A percentile compares a stretch with the other conserved stretches of the same genome.
Conservation (phyloP, 345 rosid genomes). For the Cardamine resedifolia region DNA sequence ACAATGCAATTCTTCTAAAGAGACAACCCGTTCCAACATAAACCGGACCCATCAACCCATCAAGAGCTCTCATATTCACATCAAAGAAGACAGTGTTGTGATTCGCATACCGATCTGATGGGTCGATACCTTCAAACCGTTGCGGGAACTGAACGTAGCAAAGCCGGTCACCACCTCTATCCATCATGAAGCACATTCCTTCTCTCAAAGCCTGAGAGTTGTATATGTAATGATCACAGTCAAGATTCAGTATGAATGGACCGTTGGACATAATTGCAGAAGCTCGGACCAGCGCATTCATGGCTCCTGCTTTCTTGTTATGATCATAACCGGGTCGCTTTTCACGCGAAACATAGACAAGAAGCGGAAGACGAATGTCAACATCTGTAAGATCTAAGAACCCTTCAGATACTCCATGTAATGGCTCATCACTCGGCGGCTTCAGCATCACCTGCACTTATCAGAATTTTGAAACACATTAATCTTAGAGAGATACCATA, state of each 20-base stretch:
- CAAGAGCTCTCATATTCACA: slow-evolving; percentile 98
- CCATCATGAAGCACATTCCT: slow-evolving; percentile 99
- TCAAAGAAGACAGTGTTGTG: slow-evolving; percentile 98
- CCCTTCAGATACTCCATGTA: slow-evolving; percentile 69
- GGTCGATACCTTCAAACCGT: slow-evolving; percentile 97
- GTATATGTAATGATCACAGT: slow-evolving; percentile 97
- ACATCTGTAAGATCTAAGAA: slow-evolving; percentile 76
- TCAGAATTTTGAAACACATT: slow-evolving; percentile 16
- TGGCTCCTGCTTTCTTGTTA: slow-evolving; percentile 99
- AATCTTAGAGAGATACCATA: background rate
- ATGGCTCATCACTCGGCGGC: slow-evolving; percentile 94
- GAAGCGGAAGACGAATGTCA: slow-evolving; percentile 93
- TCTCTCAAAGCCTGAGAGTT: slow-evolving; percentile 94
- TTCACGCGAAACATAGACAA: slow-evolving; percentile 96
- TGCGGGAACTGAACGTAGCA: slow-evolving; percentile 99
- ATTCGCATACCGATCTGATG: slow-evolving; percentile 96
- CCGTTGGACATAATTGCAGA: slow-evolving; percentile 99
- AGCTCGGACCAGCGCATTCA: slow-evolving; percentile 97
- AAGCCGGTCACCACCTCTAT: slow-evolving; percentile 92
- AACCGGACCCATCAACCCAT: slow-evolving; percentile 97
- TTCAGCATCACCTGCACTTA: slow-evolving; percentile 87
- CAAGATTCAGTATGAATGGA: slow-evolving; percentile 95
- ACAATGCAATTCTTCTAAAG: slow-evolving; percentile 86
- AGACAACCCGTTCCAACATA: slow-evolving; percentile 98
- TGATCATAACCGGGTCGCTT: slow-evolving; percentile 98